Percentiles rank a stretch among this genome's conserved stretches.
phyloP scores from a whole-genome alignment of 1,139 yeast species.

The Kluyveromyces sp. region DNA sequence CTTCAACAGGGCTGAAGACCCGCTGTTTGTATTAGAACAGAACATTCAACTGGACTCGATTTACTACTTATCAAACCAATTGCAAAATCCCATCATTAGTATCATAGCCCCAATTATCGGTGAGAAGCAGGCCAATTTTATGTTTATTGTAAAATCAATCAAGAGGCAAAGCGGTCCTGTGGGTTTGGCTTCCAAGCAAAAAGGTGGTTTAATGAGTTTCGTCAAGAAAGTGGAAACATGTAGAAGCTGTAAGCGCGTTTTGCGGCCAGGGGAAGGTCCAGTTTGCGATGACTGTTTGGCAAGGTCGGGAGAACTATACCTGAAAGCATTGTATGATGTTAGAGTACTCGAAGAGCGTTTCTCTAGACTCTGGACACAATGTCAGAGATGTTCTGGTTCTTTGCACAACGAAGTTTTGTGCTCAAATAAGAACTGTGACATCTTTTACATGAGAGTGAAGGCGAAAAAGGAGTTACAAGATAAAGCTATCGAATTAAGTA shows the following conservation, averaged over 20 bases:
- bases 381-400: slow-evolving; percentile 96
- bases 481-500: slow-evolving; percentile 61
- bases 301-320: slow-evolving; percentile 71
- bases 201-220: slow-evolving; percentile 83
- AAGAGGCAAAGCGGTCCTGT: slow-evolving; percentile 42
- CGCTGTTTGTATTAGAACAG: slow-evolving; percentile 84
- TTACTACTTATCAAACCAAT: slow-evolving; percentile 87
- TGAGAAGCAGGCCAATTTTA: slow-evolving; percentile 69
- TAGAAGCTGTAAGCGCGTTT: slow-evolving; percentile 79
- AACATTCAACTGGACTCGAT: slow-evolving; percentile 91
- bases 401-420: slow-evolving; percentile 93
- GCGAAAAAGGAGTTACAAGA: slow-evolving; percentile 79
- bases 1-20: slow-evolving; percentile 96
- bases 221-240: slow-evolving; percentile 87
- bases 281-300: slow-evolving; percentile 73
- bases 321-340: slow-evolving; percentile 71
- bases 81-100: slow-evolving; percentile 85
- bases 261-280: slow-evolving; percentile 66
- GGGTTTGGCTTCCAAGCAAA: slow-evolving; percentile 25
- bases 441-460: slow-evolving; percentile 93
- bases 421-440: slow-evolving; percentile 93
- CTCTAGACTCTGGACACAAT: slow-evolving; percentile 93
- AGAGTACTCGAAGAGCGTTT: slow-evolving; percentile 76
- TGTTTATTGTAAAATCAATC: slow-evolving; percentile 51
- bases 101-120: slow-evolving; percentile 95